These are phyloP conservation scores for Capsicum rhomboideum DNA, from an alignment of 257 asterid species.

Conservation along the genomic window DNA sequence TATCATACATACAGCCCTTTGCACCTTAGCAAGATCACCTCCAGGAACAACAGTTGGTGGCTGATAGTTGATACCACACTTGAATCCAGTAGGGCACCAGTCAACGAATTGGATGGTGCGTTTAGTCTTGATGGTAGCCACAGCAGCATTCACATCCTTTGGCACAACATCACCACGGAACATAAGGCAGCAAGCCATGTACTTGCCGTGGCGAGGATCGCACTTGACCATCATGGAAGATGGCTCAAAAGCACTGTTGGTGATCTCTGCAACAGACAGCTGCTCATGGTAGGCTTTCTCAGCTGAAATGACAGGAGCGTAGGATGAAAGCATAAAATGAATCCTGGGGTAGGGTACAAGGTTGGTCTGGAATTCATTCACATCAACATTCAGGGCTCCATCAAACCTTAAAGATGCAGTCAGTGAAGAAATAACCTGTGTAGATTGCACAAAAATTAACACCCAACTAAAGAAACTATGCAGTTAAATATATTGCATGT, in stretches of 20 bases:
- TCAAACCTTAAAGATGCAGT: constrained; percentile 24
- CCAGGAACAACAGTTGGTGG: constrained; percentile 23
- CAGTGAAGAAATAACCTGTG: constrained; percentile 19
- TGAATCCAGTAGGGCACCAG: constrained; percentile 24
- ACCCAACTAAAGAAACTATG: background rate
- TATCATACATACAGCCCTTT: constrained; percentile 19
- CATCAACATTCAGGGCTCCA: constrained; percentile 22
- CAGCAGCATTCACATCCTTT: constrained; percentile 20
- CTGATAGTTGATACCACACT: constrained; percentile 20
- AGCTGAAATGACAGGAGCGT: constrained; percentile 17
- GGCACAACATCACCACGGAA: constrained; percentile 21
- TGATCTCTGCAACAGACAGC: constrained; percentile 17
- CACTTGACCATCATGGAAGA: constrained; percentile 24
- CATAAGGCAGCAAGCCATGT: constrained; percentile 28
- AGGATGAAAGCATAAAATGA: constrained; percentile 17
- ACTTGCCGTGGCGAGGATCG: constrained; percentile 18
- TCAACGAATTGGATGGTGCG: constrained; percentile 19
- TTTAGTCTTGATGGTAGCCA: constrained; percentile 23
- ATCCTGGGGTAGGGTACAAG: constrained; percentile 18
- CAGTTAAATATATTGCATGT: background rate
- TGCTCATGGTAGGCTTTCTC: constrained; percentile 21
- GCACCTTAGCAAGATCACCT: constrained; percentile 22
- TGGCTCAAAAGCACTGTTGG: constrained; percentile 22
- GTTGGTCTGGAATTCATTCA: constrained; percentile 24
- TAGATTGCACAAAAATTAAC: background rate